These are phyloP conservation scores for Mycena floridula DNA, from an alignment of 768 basidiomycete species.

Conservation along the genomic window DNA sequence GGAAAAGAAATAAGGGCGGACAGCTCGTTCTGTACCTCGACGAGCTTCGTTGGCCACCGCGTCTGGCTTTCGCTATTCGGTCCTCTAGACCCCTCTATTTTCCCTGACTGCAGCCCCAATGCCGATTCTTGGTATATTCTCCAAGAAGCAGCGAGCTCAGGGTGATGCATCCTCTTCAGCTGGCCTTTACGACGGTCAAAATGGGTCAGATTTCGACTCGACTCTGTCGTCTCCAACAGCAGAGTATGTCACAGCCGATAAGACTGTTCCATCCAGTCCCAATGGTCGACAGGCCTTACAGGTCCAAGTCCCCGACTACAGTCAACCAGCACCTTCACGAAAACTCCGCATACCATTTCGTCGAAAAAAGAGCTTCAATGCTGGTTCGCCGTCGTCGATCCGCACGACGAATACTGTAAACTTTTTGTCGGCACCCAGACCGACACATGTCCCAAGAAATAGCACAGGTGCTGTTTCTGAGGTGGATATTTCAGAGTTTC, in stretches of 20 bases:
- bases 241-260: constrained; percentile 24
- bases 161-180: neutral
- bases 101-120: constrained; percentile 10
- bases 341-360: constrained; percentile 41
- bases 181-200: no score
- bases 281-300: no score
- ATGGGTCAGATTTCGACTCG: constrained; percentile 4
- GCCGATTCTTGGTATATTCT: constrained; percentile 9
- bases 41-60: no score
- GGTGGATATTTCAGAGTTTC: constrained; percentile 32
- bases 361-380: constrained; percentile 22
- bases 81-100: no score
- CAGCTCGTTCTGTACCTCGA: no score
- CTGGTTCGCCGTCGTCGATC: constrained; percentile 1
- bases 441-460: constrained; percentile 22
- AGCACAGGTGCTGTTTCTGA: constrained; percentile 38
- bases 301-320: neutral
- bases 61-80: no score
- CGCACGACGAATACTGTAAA: constrained; percentile 13
- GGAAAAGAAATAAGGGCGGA: no score
- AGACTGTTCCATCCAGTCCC: constrained; percentile 11
- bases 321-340: constrained; percentile 16
- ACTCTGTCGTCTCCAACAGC: constrained; percentile 10
- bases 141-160: constrained; percentile 7
- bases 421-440: constrained; percentile 20